Evolutionary conservation across 2,329 filamentous ascomycete species (phyloP).

Genomic region (Colletotrichum chlorophyti): DNA sequence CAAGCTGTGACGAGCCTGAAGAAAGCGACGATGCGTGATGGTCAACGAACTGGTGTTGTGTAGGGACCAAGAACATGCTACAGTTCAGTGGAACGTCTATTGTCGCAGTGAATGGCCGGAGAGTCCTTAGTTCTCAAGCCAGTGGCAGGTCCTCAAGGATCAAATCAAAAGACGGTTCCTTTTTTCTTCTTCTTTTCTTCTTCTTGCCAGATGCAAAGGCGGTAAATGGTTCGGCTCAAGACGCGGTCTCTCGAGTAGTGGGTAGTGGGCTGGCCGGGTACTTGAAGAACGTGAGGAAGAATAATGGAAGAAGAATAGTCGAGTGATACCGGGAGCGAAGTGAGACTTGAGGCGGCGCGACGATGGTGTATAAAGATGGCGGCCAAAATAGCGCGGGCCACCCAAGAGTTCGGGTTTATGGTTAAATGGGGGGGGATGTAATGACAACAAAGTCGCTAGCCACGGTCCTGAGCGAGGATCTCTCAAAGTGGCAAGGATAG

Average conservation of each 20-base stretch:
- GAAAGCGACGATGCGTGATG: slow-evolving; percentile 38
- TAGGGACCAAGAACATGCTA: slow-evolving; percentile 43
- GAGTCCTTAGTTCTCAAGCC: slow-evolving; percentile 41
- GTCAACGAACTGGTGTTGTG: slow-evolving; percentile 39
- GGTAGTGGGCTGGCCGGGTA: slow-evolving; percentile 21
- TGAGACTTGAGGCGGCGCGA: slow-evolving; percentile 32
- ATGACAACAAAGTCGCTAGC: slow-evolving; percentile 31
- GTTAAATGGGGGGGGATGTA: slow-evolving; percentile 32
- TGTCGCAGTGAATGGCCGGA: slow-evolving; percentile 31
- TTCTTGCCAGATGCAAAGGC: slow-evolving; percentile 8
- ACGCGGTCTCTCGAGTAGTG: slow-evolving; percentile 25
- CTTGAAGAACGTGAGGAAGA: slow-evolving; percentile 30
- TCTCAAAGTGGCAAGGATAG: slow-evolving; percentile 31
- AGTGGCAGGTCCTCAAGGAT: slow-evolving; percentile 29
- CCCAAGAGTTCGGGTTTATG: slow-evolving; percentile 31
- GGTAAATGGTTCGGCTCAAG: slow-evolving; percentile 11
- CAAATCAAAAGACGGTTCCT: slow-evolving; percentile 18
- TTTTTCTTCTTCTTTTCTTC: neutral
- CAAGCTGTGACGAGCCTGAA: slow-evolving; percentile 35
- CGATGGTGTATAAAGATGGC: slow-evolving; percentile 32
- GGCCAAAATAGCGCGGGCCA: slow-evolving; percentile 31
- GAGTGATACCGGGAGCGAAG: slow-evolving; percentile 20
- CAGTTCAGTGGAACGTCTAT: slow-evolving; percentile 35
- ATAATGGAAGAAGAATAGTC: slow-evolving; percentile 22
- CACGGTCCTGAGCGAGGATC: slow-evolving; percentile 32